Evolutionary conservation across 805 yeast genomes (phyloP).

Genomic region (Suhomyces kilbournensis): DNA sequence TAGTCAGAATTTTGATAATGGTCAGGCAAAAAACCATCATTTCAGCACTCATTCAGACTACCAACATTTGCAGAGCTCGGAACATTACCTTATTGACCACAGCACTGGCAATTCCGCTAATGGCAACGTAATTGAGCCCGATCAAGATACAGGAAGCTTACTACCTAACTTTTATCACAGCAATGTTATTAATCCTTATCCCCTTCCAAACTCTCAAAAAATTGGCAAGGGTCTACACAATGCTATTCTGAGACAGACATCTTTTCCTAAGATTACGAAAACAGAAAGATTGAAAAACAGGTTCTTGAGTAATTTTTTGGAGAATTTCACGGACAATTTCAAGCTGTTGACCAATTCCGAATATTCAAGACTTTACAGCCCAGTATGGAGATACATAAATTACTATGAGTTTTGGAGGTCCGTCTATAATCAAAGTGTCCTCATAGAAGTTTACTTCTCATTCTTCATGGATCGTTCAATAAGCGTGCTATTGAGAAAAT

Average conservation of each 20-base stretch:
- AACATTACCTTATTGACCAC: neutral
- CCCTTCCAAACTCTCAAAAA: slow-evolving; percentile 6
- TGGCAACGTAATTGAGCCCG: neutral
- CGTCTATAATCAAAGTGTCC: slow-evolving; percentile 25
- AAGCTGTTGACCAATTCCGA: slow-evolving; percentile 15
- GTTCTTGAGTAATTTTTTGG: slow-evolving; percentile 14
- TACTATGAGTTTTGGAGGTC: slow-evolving; percentile 29
- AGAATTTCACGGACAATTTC: slow-evolving; percentile 7
- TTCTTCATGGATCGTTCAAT: slow-evolving; percentile 39
- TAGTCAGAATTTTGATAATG: neutral
- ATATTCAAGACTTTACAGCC: slow-evolving; percentile 13
- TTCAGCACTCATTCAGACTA: neutral
- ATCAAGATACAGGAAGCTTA: neutral
- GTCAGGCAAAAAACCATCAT: neutral
- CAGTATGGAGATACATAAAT: slow-evolving; percentile 25
- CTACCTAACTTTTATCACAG: neutral
- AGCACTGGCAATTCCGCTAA: neutral
- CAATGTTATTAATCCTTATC: slow-evolving; percentile 8
- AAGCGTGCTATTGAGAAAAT: slow-evolving; percentile 21
- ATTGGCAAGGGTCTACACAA: slow-evolving; percentile 15
- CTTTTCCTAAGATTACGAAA: slow-evolving; percentile 12
- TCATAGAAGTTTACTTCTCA: slow-evolving; percentile 29
- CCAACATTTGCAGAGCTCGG: neutral
- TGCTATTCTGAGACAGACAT: slow-evolving; percentile 11
- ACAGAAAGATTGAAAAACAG: slow-evolving; percentile 10